These are phyloP conservation scores for Trametes polyzona DNA, from an alignment of 1,284 basidiomycete genomes.

Conservation along the genomic window DNA sequence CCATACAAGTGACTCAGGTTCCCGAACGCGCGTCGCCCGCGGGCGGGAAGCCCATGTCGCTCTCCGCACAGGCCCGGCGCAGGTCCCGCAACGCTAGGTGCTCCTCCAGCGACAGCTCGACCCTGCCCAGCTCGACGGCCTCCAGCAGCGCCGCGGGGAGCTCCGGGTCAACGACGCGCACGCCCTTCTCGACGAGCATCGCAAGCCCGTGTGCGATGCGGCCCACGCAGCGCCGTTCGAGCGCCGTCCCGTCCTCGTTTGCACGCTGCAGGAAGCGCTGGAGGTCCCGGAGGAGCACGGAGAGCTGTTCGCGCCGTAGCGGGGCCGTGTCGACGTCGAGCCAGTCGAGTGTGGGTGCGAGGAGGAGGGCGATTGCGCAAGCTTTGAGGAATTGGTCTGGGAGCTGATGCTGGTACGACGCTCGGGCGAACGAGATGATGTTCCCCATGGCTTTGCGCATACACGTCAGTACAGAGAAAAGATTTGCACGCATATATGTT, in stretches of 20 bases:
- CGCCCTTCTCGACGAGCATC: slow-evolving; percentile 6
- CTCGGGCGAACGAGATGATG: slow-evolving; percentile 9
- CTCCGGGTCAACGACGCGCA: slow-evolving; percentile 3
- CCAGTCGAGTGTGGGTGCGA: slow-evolving; percentile 4
- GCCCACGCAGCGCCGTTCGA: slow-evolving; percentile 1
- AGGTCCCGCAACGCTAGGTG: not conserved
- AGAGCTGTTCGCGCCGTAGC: slow-evolving; percentile 4
- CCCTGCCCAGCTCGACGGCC: slow-evolving; percentile 11
- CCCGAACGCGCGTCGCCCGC: no score
- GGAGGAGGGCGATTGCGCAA: slow-evolving; percentile 6
- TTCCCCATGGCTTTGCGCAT: slow-evolving; percentile 4
- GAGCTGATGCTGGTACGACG: slow-evolving; percentile 4
- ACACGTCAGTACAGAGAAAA: not conserved
- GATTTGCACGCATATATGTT: not conserved
- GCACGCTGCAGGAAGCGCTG: slow-evolving; percentile 4
- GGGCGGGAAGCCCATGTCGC: no score
- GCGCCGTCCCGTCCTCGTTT: slow-evolving; percentile 6
- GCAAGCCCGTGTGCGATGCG: slow-evolving; percentile 10
- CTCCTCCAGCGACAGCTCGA: slow-evolving; percentile 6
- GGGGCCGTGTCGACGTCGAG: not conserved
- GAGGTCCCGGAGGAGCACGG: slow-evolving; percentile 13
- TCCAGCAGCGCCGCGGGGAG: slow-evolving; percentile 9
- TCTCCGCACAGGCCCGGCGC: not conserved
- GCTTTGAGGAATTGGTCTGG: slow-evolving; percentile 18
- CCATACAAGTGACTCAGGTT: no score